Percentiles rank a stretch among this genome's conserved stretches.
Evolutionary conservation across 2,329 filamentous ascomycete genomes (phyloP).

Genomic region (Aspergillus fumigatus): DNA sequence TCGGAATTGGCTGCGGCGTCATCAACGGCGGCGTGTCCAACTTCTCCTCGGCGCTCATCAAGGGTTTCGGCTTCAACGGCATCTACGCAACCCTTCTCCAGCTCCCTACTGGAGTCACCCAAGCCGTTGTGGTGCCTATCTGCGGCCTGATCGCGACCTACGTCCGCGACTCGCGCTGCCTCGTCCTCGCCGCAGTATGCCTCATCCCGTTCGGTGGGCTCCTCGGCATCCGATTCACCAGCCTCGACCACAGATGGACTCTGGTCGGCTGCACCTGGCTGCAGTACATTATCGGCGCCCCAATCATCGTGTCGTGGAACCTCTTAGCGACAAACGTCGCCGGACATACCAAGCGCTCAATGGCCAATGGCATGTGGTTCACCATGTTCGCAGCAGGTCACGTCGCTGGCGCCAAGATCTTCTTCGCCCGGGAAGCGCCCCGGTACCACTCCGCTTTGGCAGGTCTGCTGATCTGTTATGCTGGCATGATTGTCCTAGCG

Average conservation of each 20-base stretch:
- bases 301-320: slow-evolving; percentile 51
- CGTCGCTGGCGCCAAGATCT: slow-evolving; percentile 46
- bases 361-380: slow-evolving; percentile 49
- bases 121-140: slow-evolving; percentile 24
- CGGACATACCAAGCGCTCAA: slow-evolving; percentile 50
- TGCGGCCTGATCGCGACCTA: slow-evolving; percentile 44
- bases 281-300: slow-evolving; percentile 47
- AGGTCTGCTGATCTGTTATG: slow-evolving; percentile 42
- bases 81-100: slow-evolving; percentile 31
- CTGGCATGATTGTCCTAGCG: slow-evolving; percentile 37
- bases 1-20: slow-evolving; percentile 43
- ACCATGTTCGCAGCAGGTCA: slow-evolving; percentile 46
- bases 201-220: slow-evolving; percentile 42
- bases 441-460: slow-evolving; percentile 44
- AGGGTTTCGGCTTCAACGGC: slow-evolving; percentile 37
- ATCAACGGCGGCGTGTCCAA: slow-evolving; percentile 49
- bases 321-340: slow-evolving; percentile 45
- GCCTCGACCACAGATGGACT: slow-evolving; percentile 43
- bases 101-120: slow-evolving; percentile 32
- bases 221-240: slow-evolving; percentile 48
- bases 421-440: slow-evolving; percentile 42
- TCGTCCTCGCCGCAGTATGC: slow-evolving; percentile 26
- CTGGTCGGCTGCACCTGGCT: slow-evolving; percentile 53
- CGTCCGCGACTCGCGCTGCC: slow-evolving; percentile 38
- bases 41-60: slow-evolving; percentile 45